Base-by-base conservation (phyloP, 2,329 filamentous ascomycete species). In the Diaporthe aspalathi region DNA sequence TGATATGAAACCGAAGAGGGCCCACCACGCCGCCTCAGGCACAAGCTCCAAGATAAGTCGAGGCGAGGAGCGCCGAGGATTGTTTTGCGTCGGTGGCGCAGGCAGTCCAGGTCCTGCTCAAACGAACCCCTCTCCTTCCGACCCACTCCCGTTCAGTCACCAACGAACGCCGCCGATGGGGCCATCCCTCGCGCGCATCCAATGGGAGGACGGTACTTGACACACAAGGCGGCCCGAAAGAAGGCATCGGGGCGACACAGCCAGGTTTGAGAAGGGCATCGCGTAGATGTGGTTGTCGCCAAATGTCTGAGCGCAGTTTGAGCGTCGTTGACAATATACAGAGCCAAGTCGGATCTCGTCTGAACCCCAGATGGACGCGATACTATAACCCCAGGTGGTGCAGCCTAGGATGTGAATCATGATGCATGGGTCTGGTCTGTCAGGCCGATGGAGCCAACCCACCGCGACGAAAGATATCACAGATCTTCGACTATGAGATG, bases 51-150 rank as follows among this genome's bases (percentile, higher is more conserved):
- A 65, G 43, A 35, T 65, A 38, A n/a, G 60, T 38, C 20, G 60
- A 65, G 43, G 60, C 60, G 60, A 65, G 60, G 60, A 38, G 43
- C 43, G 45, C 45, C 60, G 24, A 29, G 12, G 32, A 47, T 14
- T 62, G 56, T 32, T 20, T 20, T 63, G 57, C 16, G 43, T 65
- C 27, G 43, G 60, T 65, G 60, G 60, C 60, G 60, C 60, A 65
- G n/a, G n/a, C n/a, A n/a, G n/a, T n/a, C n/a, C 22, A 17, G 11
- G n/a, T 35, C 43, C 40, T 65, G 60, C 60, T 65, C 60, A 65
- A 65, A 65, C 60, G 27, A 65, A 38, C 60, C 60, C 45, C 60
- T 24, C 43, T 12, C 27, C 40, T 22, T 35, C 7, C 45, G 60
- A 50, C 60, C 60, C 43, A 65, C 43, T 3, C 24, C 32, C 32